Percentiles rank a stretch among this genome's conserved stretches.
Conservation (phyloP, 2,329 filamentous ascomycete species). For the Ceratocystis papillata region DNA sequence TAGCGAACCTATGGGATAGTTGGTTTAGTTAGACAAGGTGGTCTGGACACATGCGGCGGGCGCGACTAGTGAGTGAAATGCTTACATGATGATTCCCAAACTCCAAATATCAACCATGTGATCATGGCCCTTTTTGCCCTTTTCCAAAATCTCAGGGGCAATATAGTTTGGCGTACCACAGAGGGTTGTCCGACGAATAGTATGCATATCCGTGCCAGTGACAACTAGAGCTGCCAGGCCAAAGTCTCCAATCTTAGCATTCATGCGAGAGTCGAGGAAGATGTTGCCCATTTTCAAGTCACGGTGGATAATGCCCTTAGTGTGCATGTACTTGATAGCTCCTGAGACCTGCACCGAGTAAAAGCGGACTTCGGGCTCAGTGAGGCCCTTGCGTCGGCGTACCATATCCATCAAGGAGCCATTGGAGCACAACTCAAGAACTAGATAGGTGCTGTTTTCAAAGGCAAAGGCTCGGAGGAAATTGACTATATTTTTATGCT, state of each 20-base stretch:
- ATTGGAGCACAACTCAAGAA: conserved; percentile 88
- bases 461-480: conserved; percentile 93
- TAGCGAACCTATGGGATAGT: conserved; percentile 58
- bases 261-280: conserved; percentile 89
- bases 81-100: conserved; percentile 87
- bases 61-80: neutral
- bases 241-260: conserved; percentile 96
- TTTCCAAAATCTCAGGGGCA: conserved; percentile 89
- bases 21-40: conserved; percentile 20
- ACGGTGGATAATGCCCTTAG: conserved; percentile 88
- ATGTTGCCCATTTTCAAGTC: conserved; percentile 98
- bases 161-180: conserved; percentile 98
- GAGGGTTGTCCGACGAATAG: conserved; percentile 74
- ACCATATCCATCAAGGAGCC: conserved; percentile 97
- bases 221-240: conserved; percentile 84
- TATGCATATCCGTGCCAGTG: conserved; percentile 80
- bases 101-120: conserved; percentile 99
- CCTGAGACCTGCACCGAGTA: conserved; percentile 93
- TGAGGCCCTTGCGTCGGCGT: conserved; percentile 79
- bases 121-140: conserved; percentile 86
- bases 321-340: conserved; percentile 96
- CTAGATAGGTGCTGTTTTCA: conserved; percentile 78
- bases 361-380: conserved; percentile 84
- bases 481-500: conserved; percentile 88
- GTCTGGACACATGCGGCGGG: neutral